Base-by-base conservation (phyloP, 768 basidiomycete genomes). In the Chalciporus chontae region DNA sequence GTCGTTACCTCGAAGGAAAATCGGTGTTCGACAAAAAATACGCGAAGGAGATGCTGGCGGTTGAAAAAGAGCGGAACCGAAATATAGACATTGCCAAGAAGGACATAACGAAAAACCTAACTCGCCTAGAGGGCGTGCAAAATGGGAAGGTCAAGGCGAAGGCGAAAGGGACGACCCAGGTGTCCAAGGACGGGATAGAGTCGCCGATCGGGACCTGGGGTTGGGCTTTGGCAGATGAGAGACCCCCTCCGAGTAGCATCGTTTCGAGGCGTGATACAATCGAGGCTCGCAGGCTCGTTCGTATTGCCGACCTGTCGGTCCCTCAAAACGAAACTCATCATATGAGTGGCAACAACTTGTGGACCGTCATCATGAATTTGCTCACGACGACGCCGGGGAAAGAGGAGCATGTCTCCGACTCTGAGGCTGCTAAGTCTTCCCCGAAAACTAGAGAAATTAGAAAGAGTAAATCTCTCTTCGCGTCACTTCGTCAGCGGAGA, bases 211-310 rank as follows among this genome's bases (percentile, higher is more conserved):
- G 76, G 40, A 77, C 76, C 54, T 88, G 84, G 85, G 79, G 75
- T 24, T 93, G 90, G 85, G 82, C 84, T 17, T 97, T 89, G 93
- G 91, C 85, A 14, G 72, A 80, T 44, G 94, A 96, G 69, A 74
- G 76, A 17, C 95, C 95, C 3, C 95, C 95, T 4, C 89, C 94
- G 3, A 90, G 87, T 59, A 94, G 92, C 46, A 91, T 97, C 57
- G 89, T 90, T 27, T 84, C 89, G n/a, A 73, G 94, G 49, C 71
- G 93, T 46, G 94, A 98, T 60, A 94, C 91, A 5, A 73, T 75
- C 34, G 90, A 93, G 69, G 90, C 90, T 9, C 73, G 83, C 21
- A 72, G 77, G 59, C 71, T 93, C 36, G 88, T 87, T 21, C 78
- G 76, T 44, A 76, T 90, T 31, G 90, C 90, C 5, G 90, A 91